These are phyloP conservation scores for Colletotrichum graminicola DNA, from an alignment of 2,329 filamentous ascomycete species.

Conservation along the genomic window DNA sequence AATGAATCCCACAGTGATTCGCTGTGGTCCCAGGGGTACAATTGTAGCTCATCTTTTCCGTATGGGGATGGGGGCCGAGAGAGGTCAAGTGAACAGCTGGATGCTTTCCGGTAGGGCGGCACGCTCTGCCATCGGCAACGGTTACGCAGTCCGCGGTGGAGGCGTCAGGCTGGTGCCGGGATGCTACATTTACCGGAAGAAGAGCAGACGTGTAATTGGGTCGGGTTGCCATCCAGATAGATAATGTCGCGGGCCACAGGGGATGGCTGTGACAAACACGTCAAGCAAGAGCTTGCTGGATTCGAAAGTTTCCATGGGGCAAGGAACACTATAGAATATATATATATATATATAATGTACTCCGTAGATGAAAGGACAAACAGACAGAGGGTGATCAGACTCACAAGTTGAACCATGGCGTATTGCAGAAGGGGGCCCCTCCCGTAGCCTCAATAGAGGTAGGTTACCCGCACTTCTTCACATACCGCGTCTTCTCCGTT, in stretches of 20 bases:
- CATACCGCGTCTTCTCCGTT: not conserved
- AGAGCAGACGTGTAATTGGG: conserved; percentile 4
- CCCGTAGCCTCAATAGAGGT: conserved; percentile 1
- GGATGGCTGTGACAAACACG: not conserved
- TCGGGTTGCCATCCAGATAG: conserved; percentile 3
- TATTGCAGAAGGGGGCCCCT: conserved; percentile 19
- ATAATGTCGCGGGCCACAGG: not conserved
- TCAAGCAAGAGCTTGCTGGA: not conserved
- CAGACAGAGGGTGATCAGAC: not conserved
- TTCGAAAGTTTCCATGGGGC: not conserved
- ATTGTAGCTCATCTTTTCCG: conserved; percentile 32
- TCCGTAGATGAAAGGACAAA: not conserved
- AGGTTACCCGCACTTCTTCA: not conserved
- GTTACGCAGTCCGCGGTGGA: conserved; percentile 15
- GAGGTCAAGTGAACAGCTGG: conserved; percentile 40
- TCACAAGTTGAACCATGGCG: conserved; percentile 28
- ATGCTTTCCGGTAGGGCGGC: conserved; percentile 37
- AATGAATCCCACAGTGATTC: conserved; percentile 3
- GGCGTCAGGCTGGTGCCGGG: conserved; percentile 17
- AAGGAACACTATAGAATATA: not conserved
- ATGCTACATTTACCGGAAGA: conserved; percentile 11
- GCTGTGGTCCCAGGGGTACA: not conserved
- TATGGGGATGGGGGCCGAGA: conserved; percentile 19
- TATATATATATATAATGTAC: no score
- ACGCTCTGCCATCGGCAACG: conserved; percentile 25